Conservation (phyloP, 352 stramenopile species). For the Phytophthora podocarpi region DNA sequence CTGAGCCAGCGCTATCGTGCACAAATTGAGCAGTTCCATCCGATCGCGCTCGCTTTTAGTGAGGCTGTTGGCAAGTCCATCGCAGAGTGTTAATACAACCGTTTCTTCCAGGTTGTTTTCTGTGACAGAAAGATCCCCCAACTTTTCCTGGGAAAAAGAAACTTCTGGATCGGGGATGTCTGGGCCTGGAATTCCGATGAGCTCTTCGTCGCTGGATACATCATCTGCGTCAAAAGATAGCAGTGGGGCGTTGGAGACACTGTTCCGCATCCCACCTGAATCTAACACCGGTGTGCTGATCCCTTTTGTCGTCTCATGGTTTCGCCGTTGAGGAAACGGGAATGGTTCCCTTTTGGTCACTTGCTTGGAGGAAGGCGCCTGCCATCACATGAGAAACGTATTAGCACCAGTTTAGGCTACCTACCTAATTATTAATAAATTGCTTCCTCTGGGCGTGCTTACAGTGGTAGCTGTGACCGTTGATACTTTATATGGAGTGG, state of each 20-base stretch:
- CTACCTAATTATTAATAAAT: neutral
- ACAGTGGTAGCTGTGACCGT: constrained; percentile 17
- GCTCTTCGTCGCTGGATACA: constrained; percentile 66
- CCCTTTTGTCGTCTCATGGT: constrained; percentile 18
- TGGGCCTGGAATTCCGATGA: constrained; percentile 44
- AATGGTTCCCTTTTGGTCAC: constrained; percentile 27
- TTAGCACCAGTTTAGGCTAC: neutral
- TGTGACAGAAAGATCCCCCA: constrained; percentile 63
- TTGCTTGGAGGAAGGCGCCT: constrained; percentile 35
- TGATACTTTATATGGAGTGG: constrained; percentile 25
- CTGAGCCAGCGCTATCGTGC: constrained; percentile 42
- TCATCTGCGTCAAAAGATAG: constrained; percentile 28
- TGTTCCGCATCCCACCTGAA: constrained; percentile 5
- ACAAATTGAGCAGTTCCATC: constrained; percentile 57
- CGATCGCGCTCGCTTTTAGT: constrained; percentile 45
- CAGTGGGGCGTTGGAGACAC: constrained; percentile 5
- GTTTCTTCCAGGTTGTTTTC: constrained; percentile 46
- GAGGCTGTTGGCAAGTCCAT: constrained; percentile 48
- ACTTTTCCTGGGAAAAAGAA: constrained; percentile 69
- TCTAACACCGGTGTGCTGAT: constrained; percentile 28
- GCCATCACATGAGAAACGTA: neutral
- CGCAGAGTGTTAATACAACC: constrained; percentile 43
- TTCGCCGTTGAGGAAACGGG: constrained; percentile 21
- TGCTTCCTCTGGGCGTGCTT: neutral
- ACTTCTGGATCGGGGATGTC: constrained; percentile 55